Percentiles rank a stretch among this genome's conserved stretches.
Conservation (phyloP, 495 filamentous ascomycete genomes). For the Aspergillus asperescens region DNA sequence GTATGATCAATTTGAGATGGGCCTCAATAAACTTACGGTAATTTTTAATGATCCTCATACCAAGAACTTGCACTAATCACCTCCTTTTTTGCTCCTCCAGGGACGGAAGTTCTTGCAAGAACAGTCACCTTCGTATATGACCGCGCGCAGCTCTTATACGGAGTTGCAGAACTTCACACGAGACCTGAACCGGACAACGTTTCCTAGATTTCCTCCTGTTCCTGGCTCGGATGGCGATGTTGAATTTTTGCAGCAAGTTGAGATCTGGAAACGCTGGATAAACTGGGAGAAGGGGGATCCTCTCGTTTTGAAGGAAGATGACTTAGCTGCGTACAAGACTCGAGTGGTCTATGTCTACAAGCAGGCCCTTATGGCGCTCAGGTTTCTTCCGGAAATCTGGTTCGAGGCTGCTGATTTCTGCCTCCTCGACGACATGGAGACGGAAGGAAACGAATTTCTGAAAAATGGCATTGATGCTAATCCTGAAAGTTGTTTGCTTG, state of each 20-base stretch:
- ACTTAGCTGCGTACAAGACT: slow-evolving; percentile 61
- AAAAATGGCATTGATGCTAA: slow-evolving; percentile 79
- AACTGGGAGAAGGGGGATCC: slow-evolving; percentile 91
- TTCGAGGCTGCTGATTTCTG: slow-evolving; percentile 93
- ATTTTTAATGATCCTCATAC: slow-evolving; percentile 17
- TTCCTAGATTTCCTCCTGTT: slow-evolving; percentile 76
- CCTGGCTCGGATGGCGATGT: slow-evolving; percentile 81
- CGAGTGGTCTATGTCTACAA: slow-evolving; percentile 87
- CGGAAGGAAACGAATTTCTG: slow-evolving; percentile 71
- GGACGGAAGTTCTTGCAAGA: slow-evolving; percentile 92
- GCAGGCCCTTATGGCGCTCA: slow-evolving; percentile 86
- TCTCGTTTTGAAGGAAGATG: slow-evolving; percentile 74
- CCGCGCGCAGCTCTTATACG: slow-evolving; percentile 77
- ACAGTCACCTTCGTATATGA: slow-evolving; percentile 86
- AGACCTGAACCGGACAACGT: slow-evolving; percentile 66
- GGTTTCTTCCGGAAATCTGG: slow-evolving; percentile 94
- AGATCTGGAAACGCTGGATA: slow-evolving; percentile 90
- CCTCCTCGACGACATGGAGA: slow-evolving; percentile 65
- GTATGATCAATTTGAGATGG: slow-evolving; percentile 92
- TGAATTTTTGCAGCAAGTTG: slow-evolving; percentile 80
- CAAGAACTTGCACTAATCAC: neutral
- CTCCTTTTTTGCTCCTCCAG: slow-evolving; percentile 31
- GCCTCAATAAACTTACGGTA: slow-evolving; percentile 82
- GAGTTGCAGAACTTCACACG: slow-evolving; percentile 79
- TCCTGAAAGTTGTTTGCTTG: slow-evolving; percentile 84